phyloP scores from a whole-genome alignment of 2,329 filamentous ascomycete genomes.

The Verruconis gallopava region DNA sequence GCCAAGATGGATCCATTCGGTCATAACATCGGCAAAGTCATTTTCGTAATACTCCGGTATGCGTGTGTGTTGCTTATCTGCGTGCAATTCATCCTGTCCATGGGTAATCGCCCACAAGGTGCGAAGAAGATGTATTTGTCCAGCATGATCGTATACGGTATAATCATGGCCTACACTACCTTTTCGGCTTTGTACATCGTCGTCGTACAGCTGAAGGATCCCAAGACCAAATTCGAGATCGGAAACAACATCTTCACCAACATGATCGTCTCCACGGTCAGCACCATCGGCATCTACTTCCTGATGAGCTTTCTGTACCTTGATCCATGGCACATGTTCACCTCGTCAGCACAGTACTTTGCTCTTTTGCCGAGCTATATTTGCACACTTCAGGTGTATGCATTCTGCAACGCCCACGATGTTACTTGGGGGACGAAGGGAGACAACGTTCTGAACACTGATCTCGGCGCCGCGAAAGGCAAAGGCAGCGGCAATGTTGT shows the following conservation, averaged over 20 bases:
- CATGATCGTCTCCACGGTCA: constrained; percentile 76
- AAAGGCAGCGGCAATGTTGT: constrained; percentile 58
- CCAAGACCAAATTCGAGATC: constrained; percentile 40
- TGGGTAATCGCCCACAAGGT: constrained; percentile 92
- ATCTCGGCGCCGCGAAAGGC: constrained; percentile 75
- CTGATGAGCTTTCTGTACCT: constrained; percentile 93
- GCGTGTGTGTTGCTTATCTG: constrained; percentile 75
- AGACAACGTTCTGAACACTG: constrained; percentile 87
- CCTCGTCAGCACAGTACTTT: constrained; percentile 82
- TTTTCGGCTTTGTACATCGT: constrained; percentile 87
- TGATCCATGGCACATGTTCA: constrained; percentile 99
- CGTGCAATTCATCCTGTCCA: constrained; percentile 89
- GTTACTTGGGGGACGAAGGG: constrained; percentile 98
- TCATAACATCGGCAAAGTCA: constrained; percentile 66
- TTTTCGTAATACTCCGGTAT: constrained; percentile 82
- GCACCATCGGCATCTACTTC: constrained; percentile 89
- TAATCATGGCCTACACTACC: constrained; percentile 94
- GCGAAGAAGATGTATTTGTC: constrained; percentile 80
- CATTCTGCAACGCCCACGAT: constrained; percentile 98
- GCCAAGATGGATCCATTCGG: constrained; percentile 77
- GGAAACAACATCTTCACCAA: constrained; percentile 92
- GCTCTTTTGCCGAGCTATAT: constrained; percentile 85
- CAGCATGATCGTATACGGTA: constrained; percentile 76
- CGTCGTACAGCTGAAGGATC: constrained; percentile 56
- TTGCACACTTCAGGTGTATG: constrained; percentile 94